phyloP scores from a whole-genome alignment of 192 early-diverging fungal species.

The Gamsiella multidivaricata region DNA sequence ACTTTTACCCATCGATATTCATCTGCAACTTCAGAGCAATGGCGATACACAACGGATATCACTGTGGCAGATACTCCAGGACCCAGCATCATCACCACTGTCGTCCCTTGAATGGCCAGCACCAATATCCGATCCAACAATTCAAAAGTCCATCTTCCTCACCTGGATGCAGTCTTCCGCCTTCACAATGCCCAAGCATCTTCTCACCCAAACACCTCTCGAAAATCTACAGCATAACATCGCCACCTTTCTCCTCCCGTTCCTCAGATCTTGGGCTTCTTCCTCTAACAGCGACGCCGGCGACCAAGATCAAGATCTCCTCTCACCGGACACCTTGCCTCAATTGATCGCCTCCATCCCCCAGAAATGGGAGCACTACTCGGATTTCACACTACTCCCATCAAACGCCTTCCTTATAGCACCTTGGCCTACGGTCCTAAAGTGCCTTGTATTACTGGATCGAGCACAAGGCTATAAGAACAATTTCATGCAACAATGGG shows the following conservation, averaged over 20 bases:
- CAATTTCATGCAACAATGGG: conserved; percentile 9
- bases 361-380: conserved; percentile 58
- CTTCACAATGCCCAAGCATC: conserved; percentile 37
- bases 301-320: neutral
- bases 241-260: conserved; percentile 18
- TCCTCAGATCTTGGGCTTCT: conserved; percentile 12
- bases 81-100: neutral
- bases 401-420: conserved; percentile 29
- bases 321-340: neutral
- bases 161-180: conserved; percentile 4
- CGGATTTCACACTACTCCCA: conserved; percentile 52
- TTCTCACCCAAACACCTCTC: conserved; percentile 37
- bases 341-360: conserved; percentile 45
- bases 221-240: conserved; percentile 25
- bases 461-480: neutral
- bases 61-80: conserved; percentile 10
- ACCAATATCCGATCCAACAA: conserved; percentile 3
- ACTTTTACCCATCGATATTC: conserved; percentile 5
- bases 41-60: neutral
- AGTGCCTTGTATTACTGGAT: conserved; percentile 14
- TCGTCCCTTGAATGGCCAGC: conserved; percentile 12
- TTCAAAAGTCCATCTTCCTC: conserved; percentile 26
- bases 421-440: conserved; percentile 30
- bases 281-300: neutral
- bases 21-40: neutral